Conservation (phyloP, 208 protist genomes). For the Leptomonas pyrrhocoris region DNA sequence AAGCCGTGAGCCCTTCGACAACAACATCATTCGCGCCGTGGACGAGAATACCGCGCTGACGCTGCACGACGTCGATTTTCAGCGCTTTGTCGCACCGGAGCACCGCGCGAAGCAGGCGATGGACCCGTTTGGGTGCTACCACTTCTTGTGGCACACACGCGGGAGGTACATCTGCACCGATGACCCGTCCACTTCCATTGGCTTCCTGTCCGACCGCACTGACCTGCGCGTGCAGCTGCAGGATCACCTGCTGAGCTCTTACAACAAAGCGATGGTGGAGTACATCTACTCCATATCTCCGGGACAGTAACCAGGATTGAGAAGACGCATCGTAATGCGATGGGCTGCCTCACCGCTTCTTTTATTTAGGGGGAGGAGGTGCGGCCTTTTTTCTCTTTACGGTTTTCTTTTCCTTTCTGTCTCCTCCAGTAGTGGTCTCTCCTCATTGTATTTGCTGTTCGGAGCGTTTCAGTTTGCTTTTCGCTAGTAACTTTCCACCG, state of each 20-base stretch:
- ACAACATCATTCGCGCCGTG: slow-evolving; percentile 21
- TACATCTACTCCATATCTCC: slow-evolving; percentile 33
- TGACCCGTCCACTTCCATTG: slow-evolving; percentile 28
- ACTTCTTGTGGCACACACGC: slow-evolving; percentile 37
- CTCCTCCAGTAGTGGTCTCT: not conserved
- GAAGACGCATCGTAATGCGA: slow-evolving; percentile 1
- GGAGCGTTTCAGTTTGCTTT: not conserved
- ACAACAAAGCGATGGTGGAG: slow-evolving; percentile 36
- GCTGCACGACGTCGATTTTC: slow-evolving; percentile 19
- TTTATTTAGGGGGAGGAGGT: no score
- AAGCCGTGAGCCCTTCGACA: slow-evolving; percentile 48
- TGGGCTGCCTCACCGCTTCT: not conserved
- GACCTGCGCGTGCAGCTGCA: slow-evolving; percentile 37
- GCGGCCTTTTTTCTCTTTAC: not conserved
- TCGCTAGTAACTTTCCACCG: not conserved
- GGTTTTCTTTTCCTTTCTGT: not conserved
- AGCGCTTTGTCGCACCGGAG: slow-evolving; percentile 20
- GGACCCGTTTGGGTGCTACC: slow-evolving; percentile 44
- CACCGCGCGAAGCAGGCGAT: slow-evolving; percentile 31
- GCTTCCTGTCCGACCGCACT: slow-evolving; percentile 33
- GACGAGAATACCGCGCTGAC: slow-evolving; percentile 1
- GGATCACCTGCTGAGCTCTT: slow-evolving; percentile 42
- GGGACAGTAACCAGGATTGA: not conserved
- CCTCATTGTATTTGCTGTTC: not conserved
- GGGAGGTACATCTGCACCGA: slow-evolving; percentile 36